Percentiles rank a stretch among this genome's conserved stretches.
Evolutionary conservation across 2,329 filamentous ascomycete species (phyloP).

Genomic region (Harringtonia lauricola): DNA sequence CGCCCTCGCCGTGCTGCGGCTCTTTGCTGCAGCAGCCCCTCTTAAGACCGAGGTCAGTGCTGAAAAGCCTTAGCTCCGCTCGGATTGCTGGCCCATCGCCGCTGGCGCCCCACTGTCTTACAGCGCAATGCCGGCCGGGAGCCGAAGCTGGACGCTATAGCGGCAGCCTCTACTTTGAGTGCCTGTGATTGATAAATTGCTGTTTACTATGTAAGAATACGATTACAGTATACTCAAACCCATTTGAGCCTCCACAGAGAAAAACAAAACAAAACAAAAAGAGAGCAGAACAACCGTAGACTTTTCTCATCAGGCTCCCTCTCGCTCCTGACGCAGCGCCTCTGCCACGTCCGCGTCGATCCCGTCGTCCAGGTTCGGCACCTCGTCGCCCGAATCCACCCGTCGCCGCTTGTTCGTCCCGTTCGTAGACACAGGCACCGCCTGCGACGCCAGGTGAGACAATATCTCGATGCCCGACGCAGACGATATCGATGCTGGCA

Average conservation of each 20-base stretch:
- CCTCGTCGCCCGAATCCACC: constrained; percentile 37
- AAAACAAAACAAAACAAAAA: too few species aligned
- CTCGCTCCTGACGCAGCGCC: constrained; percentile 36
- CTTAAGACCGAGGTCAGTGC: constrained; percentile 6
- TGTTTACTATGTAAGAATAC: too few species aligned
- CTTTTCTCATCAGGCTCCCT: constrained; percentile 8
- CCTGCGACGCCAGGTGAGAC: constrained; percentile 28
- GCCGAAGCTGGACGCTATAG: too few species aligned
- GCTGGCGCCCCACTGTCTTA: not conserved
- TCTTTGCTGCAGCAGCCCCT: not conserved
- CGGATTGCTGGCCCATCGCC: not conserved
- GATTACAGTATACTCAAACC: too few species aligned
- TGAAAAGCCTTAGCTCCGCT: constrained; percentile 3
- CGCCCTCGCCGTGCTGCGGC: too few species aligned
- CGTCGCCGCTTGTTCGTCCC: constrained; percentile 46
- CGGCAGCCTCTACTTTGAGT: too few species aligned
- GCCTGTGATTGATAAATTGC: too few species aligned
- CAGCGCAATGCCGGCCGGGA: not conserved
- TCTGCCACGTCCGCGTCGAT: constrained; percentile 47
- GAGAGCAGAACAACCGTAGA: too few species aligned
- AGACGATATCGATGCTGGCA: constrained; percentile 9
- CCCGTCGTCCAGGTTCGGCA: constrained; percentile 43
- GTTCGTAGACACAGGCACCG: constrained; percentile 36
- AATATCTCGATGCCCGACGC: constrained; percentile 28
- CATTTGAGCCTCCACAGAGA: too few species aligned